These are phyloP conservation scores for Phragmites australis DNA, from an alignment of 176 grass and related monocot genomes.

Conservation along the genomic window DNA sequence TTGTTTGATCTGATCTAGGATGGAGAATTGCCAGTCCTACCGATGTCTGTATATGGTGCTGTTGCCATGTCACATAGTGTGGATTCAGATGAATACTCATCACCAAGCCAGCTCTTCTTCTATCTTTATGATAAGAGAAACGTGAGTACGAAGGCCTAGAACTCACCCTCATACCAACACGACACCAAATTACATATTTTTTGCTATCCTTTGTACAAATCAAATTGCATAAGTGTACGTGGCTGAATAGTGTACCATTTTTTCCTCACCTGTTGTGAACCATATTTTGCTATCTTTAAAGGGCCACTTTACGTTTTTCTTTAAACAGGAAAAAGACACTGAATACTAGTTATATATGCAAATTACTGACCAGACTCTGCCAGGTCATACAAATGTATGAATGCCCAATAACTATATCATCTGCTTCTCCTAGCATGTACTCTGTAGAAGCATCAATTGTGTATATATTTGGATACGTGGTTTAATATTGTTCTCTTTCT, in stretches of 20 bases:
- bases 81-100: slow-evolving; percentile 87
- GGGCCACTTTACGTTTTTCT: background rate
- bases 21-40: slow-evolving; percentile 90
- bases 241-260: background rate
- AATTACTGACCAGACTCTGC: background rate
- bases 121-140: slow-evolving; percentile 99
- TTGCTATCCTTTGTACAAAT: background rate
- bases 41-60: slow-evolving; percentile 88
- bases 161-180: background rate
- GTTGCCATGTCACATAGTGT: slow-evolving; percentile 89
- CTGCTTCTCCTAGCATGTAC: background rate
- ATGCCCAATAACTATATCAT: background rate
- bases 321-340: background rate
- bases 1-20: slow-evolving; percentile 55
- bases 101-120: slow-evolving; percentile 90
- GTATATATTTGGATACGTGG: background rate
- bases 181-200: background rate
- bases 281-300: slow-evolving; percentile 1
- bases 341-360: background rate
- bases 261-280: background rate
- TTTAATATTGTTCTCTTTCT: slow-evolving; percentile 2
- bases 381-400: background rate
- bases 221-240: background rate
- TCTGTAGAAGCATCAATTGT: slow-evolving; percentile 6
- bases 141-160: slow-evolving; percentile 47